A percentile compares a stretch with the other conserved stretches of the same genome.
These are phyloP conservation scores for Gaultheria prostrata DNA, from an alignment of 148 eudicot species.

Conservation along the genomic window DNA sequence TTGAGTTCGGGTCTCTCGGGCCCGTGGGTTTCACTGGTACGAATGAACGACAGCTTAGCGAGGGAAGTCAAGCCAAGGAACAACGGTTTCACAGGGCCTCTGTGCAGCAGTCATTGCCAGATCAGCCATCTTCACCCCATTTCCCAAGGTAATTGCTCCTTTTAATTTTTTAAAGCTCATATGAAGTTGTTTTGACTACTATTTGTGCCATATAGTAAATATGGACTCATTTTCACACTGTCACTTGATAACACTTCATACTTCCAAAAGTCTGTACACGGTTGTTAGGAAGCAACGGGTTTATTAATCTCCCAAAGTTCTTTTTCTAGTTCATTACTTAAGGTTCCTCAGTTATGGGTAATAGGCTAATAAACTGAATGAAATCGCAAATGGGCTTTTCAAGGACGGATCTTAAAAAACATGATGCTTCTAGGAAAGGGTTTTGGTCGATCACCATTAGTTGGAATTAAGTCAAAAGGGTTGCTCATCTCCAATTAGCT, in stretches of 20 bases:
- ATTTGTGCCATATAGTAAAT: neutral
- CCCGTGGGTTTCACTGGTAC: conserved; percentile 43
- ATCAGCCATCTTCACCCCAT: conserved; percentile 75
- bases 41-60: conserved; percentile 46
- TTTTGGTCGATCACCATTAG: neutral
- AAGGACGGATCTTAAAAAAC: neutral
- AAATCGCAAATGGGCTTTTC: neutral
- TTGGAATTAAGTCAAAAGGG: neutral
- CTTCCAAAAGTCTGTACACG: neutral
- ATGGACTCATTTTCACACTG: neutral
- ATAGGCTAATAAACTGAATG: neutral
- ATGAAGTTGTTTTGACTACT: neutral
- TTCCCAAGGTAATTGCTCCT: conserved; percentile 42
- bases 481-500: neutral
- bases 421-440: neutral
- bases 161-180: neutral
- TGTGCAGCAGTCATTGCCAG: conserved; percentile 56
- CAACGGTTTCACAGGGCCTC: conserved; percentile 53
- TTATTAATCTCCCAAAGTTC: neutral
- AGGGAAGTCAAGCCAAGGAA: conserved; percentile 46
- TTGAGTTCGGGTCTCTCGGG: conserved; percentile 73
- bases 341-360: neutral
- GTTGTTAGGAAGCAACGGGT: neutral
- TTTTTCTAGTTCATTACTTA: neutral
- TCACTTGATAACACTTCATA: neutral